Conservation (phyloP, 2,329 filamentous ascomycete species). For the Paraconiothyrium sp. region DNA sequence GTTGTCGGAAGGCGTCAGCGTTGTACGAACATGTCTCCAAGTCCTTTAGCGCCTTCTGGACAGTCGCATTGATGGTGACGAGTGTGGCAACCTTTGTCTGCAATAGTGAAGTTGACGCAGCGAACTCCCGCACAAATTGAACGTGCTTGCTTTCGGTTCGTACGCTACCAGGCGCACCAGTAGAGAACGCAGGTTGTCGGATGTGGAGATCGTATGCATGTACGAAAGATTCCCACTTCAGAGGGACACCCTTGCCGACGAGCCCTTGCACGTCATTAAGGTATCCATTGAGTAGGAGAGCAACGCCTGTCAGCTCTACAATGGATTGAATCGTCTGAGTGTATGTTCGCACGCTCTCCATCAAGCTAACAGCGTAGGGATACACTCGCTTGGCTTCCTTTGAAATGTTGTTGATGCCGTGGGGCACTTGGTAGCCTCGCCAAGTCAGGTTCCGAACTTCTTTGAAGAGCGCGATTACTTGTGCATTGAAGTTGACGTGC, state of each 20-base stretch:
- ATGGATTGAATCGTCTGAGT: conserved; percentile 89
- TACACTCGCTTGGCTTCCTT: conserved; percentile 99
- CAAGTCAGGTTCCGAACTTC: conserved; percentile 96
- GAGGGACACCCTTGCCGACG: conserved; percentile 84
- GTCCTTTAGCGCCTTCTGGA: conserved; percentile 83
- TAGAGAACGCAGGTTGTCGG: conserved; percentile 68
- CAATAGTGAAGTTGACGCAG: conserved; percentile 83
- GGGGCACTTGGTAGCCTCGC: conserved; percentile 93
- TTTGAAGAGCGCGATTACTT: conserved; percentile 98
- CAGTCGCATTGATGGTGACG: conserved; percentile 78
- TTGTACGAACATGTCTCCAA: conserved; percentile 87
- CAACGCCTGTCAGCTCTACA: conserved; percentile 83
- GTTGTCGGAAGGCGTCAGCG: conserved; percentile 77
- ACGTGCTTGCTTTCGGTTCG: conserved; percentile 88
- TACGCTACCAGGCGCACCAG: conserved; percentile 67
- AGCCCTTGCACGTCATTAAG: conserved; percentile 87
- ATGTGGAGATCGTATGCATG: conserved; percentile 94
- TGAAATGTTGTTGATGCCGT: conserved; percentile 92
- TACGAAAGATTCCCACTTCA: conserved; percentile 98
- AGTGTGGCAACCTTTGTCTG: conserved; percentile 87
- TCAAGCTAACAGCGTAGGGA: conserved; percentile 94
- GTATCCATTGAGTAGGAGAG: conserved; percentile 88
- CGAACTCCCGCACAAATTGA: conserved; percentile 94
- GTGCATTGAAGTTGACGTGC: conserved; percentile 93
- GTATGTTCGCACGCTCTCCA: conserved; percentile 97